Percentiles rank a stretch among this genome's conserved stretches.
Evolutionary conservation across 305 asterid species (phyloP).

Genomic region (Plantago lanceolata): DNA sequence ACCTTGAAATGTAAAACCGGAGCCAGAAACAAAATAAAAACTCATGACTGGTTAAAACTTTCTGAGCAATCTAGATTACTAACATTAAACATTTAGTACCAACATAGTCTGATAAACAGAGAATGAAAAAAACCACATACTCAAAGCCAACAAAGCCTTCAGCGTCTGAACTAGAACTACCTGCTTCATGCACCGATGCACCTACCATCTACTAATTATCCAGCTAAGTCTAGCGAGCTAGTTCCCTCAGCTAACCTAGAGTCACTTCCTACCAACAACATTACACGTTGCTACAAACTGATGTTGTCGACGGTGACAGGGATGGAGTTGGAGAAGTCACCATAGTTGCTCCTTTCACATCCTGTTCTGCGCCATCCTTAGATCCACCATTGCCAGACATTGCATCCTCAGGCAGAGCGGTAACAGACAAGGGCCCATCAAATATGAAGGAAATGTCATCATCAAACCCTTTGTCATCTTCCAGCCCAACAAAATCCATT

Average conservation of each 20-base stretch:
- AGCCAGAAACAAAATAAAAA: background rate
- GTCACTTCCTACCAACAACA: background rate
- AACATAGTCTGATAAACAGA: background rate
- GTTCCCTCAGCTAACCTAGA: background rate
- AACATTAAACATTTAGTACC: background rate
- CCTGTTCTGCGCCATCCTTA: slow-evolving; percentile 19
- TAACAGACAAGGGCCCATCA: slow-evolving; percentile 26
- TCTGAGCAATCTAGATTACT: slow-evolving; percentile 1
- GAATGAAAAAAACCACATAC: background rate
- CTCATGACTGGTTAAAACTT: background rate
- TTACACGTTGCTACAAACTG: slow-evolving; percentile 30
- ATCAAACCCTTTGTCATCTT: slow-evolving; percentile 34
- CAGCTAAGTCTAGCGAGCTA: slow-evolving; percentile 4
- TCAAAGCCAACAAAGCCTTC: background rate
- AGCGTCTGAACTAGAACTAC: background rate
- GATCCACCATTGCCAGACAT: slow-evolving; percentile 26
- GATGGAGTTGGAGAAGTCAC: slow-evolving; percentile 33
- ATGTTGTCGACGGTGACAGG: slow-evolving; percentile 35
- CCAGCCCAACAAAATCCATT: slow-evolving; percentile 41
- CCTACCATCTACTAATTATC: background rate
- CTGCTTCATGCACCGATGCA: background rate
- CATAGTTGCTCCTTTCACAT: slow-evolving; percentile 25
- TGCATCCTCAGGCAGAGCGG: slow-evolving; percentile 30
- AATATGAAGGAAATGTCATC: slow-evolving; percentile 48
- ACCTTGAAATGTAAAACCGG: background rate